Evolutionary conservation across 2,329 filamentous ascomycete genomes (phyloP), one percentile per base, ranked within the genome.

Genomic region (Xenosphaeropsis pyriputrescens): DNA sequence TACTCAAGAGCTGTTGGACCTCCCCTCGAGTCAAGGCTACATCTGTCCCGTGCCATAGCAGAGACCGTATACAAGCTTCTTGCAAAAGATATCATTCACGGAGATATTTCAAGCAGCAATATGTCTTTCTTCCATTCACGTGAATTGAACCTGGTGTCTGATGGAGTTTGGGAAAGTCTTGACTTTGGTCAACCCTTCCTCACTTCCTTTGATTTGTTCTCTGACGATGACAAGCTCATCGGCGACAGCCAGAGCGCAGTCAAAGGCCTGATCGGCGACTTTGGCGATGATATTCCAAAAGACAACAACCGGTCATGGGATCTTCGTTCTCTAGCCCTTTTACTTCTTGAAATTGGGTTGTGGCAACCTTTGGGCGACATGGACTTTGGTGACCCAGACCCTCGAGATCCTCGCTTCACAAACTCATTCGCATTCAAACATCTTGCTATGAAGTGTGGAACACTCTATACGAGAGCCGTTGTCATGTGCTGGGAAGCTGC

Each of bases 1-100:
- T 58, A 35, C 15, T 48, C 46, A 57, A 50, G 46, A 2, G 55
- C 60, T 13, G 62, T 66, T 1, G 63, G 64, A 36, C 69, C 67
- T 29, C 80, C 79, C 0, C 62, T 88, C 1, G 83, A 89, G 57
- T 76, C 79, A 41, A 83, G 84, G 48, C 88, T 85, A 50, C 70
- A 77, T 12, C 64, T 89, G 36, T 82, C 82, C 3, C 68, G 80
- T 38, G 83, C 84, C 45, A 63, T 88, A 3, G 72, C 73, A 22
- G 78, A 77, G 45, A 81, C 80, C 3, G 67, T 88, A 26, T 83
- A 82, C 49, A 77, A 81, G 45, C 64, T 88, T 54, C 82, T 88
- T 51, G 68, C 70, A 2, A 67, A 78, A 31, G 72, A 75, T 12
- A 71, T 85, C 37, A 70, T 69, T 1, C 83, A 88, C 54, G 79